Base-by-base conservation (phyloP, 2,329 filamentous ascomycete species). In the Leptosphaerulina australis region DNA sequence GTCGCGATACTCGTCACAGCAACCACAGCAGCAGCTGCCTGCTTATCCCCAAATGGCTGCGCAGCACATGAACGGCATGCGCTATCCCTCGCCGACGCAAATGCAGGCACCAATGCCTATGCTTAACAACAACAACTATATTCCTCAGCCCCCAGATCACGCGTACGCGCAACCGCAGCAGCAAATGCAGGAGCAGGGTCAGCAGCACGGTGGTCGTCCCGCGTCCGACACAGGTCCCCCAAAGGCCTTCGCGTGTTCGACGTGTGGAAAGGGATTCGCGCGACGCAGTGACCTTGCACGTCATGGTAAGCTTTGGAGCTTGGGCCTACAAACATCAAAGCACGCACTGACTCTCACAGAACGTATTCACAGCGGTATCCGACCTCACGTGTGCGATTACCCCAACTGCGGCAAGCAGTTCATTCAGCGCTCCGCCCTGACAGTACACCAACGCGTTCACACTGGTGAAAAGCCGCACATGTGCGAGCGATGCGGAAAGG, bases 391-490 rank as follows among this genome's bases (percentile, higher is more conserved):
- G 39, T 99, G 94, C 75, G 92, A 97, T 65, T 90, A 85, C 70
- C 88, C 88, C 30, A 86, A 85, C 44, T 99, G 94, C 72, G 90
- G 90, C 59, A 99, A 97, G 76, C 90, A 93, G 69, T 99, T 99
- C 71, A 99, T 99, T 63, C 94, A 99, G 74, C 84, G 94, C 48
- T 97, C 92, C 21, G 94, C 94, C 17, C 77, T 99, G 71, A 99
- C 94, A 0, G 94, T 99, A 6, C 94, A 97, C 74, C 87, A 90
- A 68, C 88, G 94, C 63, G 92, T 97, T 15, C 94, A 99, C 74
- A 97, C 94, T 2, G 94, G 94, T 59, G 94, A 97, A 77, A 99
- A 99, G 76, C 94, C 94, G 40, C 94, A 99, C 67, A 93, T 94
- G 85, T 99, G 94, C 71, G 94, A 97, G 75, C 86, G 90, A 56